Evolutionary conservation across 2,329 filamentous ascomycete genomes (phyloP), one percentile per base, ranked within the genome.

Genomic region (Bisporella sp.): DNA sequence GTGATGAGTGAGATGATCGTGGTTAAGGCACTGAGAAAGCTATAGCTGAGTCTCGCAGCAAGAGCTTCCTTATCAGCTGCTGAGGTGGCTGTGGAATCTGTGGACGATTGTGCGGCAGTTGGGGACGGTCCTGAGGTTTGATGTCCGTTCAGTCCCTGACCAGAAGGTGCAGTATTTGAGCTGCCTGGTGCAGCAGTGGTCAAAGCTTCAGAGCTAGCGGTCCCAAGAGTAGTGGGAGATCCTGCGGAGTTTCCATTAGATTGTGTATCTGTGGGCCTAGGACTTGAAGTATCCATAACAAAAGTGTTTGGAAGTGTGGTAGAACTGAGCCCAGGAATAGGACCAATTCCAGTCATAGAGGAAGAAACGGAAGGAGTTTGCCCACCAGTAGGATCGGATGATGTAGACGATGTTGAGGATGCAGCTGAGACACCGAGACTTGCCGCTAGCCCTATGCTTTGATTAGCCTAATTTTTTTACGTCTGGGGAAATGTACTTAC

Each of bases 401-500:
- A 31, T 12, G 28, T 8, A 45, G 43, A 31, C 4, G 37, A 41
- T 30, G 46, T 30, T 30, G 50, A 46, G 11, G 50, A 50, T 31
- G 50, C 42, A 32, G 31, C 44, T 9, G 40, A 41, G 29, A 48
- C 39, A 7, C 43, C 30, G 33, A 12, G 21, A 31, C 51, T 53
- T 33, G 31, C 13, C 7, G 51, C 51, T 12, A 53, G 41, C 13
- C 51, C 51, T 53, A 39, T 32, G 28, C 2, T 2, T 37, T 40
- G 7, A 28, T 51, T 33, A 45, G 28, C 11, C 7, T 32, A 31
- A 6, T 29, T 30, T 30, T 13, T 6, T 32, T 3, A 40, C 5
- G 39, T 5, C 8, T 6, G 31, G 4, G n/a, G 21, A 8, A 12
- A 21, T 8, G 28, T 21, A 65, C 73, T 64, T 65, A 78, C 84